Evolutionary conservation across 192 early-diverging fungal genomes (phyloP).

Genomic region (Rhizophagus prolifer): DNA sequence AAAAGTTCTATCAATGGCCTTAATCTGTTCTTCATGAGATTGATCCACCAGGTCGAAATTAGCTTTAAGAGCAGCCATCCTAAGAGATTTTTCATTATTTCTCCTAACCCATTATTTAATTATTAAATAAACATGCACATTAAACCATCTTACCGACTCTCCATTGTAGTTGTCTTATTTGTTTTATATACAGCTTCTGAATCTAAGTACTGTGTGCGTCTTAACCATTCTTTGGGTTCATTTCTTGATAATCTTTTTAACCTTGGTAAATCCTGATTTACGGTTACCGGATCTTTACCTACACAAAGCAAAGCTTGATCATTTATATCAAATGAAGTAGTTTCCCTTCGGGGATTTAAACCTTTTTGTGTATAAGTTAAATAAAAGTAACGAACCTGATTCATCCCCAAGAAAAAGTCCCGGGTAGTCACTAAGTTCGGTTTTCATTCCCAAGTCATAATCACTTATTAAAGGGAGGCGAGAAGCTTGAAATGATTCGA

Average conservation of each 20-base stretch:
- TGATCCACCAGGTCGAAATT: background rate
- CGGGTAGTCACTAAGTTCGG: background rate
- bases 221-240: constrained; percentile 11
- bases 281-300: background rate
- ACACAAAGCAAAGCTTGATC: background rate
- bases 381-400: background rate
- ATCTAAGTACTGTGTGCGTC: constrained; percentile 14
- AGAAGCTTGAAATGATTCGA: background rate
- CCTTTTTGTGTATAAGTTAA: background rate
- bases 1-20: constrained; percentile 5
- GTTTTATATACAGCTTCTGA: background rate
- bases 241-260: constrained; percentile 1
- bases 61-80: background rate
- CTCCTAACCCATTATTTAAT: background rate
- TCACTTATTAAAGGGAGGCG: constrained; percentile 16
- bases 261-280: background rate
- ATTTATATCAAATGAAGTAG: constrained; percentile 1
- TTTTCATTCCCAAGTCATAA: constrained; percentile 10
- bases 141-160: constrained; percentile 7
- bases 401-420: constrained; percentile 19
- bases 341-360: background rate
- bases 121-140: background rate
- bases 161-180: background rate
- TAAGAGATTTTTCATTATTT: background rate
- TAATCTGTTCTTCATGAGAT: constrained; percentile 4